Conservation (phyloP, 1,284 basidiomycete genomes). For the Cutaneotrichosporon daszewskae region DNA sequence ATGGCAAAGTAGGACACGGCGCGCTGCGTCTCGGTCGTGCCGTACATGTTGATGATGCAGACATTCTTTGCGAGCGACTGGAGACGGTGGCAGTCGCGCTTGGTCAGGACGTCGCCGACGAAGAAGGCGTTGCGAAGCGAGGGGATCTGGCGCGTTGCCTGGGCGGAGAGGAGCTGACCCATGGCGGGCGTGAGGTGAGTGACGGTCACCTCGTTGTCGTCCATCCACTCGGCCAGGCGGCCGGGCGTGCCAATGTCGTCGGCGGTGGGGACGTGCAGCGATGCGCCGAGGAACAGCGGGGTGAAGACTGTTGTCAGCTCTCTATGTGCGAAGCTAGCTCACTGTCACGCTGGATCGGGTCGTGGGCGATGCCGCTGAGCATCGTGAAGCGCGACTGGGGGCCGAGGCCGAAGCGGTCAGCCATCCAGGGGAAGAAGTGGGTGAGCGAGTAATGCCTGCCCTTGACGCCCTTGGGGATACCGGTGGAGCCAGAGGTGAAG, state of each 20-base stretch:
- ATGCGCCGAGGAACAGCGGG: constrained; percentile 93
- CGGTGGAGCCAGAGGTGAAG: constrained; percentile 96
- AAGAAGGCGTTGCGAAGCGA: constrained; percentile 90
- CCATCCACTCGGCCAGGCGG: constrained; percentile 98
- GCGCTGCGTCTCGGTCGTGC: constrained; percentile 97
- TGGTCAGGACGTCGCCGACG: constrained; percentile 98
- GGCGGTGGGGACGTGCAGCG: constrained; percentile 91
- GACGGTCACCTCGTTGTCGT: constrained; percentile 76
- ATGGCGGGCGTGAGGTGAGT: constrained; percentile 98
- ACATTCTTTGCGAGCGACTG: constrained; percentile 91
- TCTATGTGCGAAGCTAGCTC: too few relatives aligned
- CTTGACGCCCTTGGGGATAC: constrained; percentile 95
- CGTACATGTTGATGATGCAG: constrained; percentile 98
- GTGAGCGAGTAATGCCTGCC: constrained; percentile 94
- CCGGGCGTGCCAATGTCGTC: constrained; percentile 98
- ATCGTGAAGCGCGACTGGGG: constrained; percentile 87
- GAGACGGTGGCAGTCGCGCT: constrained; percentile 92
- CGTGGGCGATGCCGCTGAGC: constrained; percentile 98
- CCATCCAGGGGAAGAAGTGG: constrained; percentile 99
- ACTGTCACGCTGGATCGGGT: constrained; percentile 98
- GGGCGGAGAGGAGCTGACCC: constrained; percentile 96
- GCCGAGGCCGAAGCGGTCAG: constrained; percentile 72
- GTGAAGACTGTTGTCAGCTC: too few relatives aligned
- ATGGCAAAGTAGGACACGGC: constrained; percentile 97
- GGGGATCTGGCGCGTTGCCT: constrained; percentile 84